A percentile compares a stretch with the other conserved stretches of the same genome.
phyloP scores from a whole-genome alignment of 768 basidiomycete species.

The Hygrophorus pudorinus region DNA sequence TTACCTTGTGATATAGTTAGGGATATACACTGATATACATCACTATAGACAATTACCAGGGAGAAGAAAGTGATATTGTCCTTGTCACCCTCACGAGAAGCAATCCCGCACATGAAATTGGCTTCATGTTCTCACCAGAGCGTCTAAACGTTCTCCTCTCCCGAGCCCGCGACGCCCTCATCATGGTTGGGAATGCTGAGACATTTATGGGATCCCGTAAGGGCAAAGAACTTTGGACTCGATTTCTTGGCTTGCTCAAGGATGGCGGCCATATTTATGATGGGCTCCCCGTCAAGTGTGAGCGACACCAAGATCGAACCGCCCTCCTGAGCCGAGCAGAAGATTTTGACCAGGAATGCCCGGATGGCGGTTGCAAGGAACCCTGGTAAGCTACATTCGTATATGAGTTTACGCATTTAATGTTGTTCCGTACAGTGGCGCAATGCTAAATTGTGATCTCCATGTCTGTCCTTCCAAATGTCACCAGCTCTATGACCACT shows the following conservation, averaged over 20 bases:
- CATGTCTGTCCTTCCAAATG: slow-evolving; percentile 54
- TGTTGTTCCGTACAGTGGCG: slow-evolving; percentile 38
- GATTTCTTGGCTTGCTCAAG: slow-evolving; percentile 36
- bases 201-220: slow-evolving; percentile 47
- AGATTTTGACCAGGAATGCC: slow-evolving; percentile 42
- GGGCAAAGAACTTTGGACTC: slow-evolving; percentile 41
- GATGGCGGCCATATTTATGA: slow-evolving; percentile 37
- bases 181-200: slow-evolving; percentile 53
- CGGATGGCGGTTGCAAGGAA: slow-evolving; percentile 53
- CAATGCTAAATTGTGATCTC: slow-evolving; percentile 35
- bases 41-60: slow-evolving; percentile 63
- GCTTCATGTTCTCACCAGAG: slow-evolving; percentile 64
- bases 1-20: neutral
- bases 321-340: slow-evolving; percentile 27
- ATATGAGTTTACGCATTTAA: too few relatives aligned
- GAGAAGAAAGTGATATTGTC: slow-evolving; percentile 65
- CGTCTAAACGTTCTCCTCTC: slow-evolving; percentile 65
- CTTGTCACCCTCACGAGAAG: slow-evolving; percentile 53
- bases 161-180: slow-evolving; percentile 52
- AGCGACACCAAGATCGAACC: slow-evolving; percentile 37
- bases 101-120: slow-evolving; percentile 45
- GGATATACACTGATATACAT: neutral
- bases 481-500: slow-evolving; percentile 45
- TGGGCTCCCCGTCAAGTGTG: slow-evolving; percentile 52
- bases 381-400: slow-evolving; percentile 39